These are phyloP conservation scores for Dothiorella sarmentorum DNA, from an alignment of 2,329 filamentous ascomycete genomes.

Conservation along the genomic window DNA sequence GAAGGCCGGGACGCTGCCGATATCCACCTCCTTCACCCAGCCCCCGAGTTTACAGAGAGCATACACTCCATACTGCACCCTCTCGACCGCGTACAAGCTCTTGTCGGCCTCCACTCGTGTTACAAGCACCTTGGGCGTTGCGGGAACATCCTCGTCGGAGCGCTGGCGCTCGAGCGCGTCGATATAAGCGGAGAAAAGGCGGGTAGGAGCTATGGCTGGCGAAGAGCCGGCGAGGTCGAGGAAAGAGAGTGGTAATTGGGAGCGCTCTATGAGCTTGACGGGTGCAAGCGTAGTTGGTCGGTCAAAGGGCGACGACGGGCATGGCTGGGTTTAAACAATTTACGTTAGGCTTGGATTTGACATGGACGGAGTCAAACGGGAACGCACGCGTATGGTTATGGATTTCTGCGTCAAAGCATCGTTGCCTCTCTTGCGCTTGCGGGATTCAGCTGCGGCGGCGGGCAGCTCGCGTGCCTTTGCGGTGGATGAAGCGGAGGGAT, in stretches of 20 bases:
- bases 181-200: slow-evolving; percentile 35
- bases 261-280: slow-evolving; percentile 33
- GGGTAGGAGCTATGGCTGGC: slow-evolving; percentile 24
- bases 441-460: background rate
- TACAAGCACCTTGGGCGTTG: slow-evolving; percentile 31
- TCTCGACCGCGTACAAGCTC: slow-evolving; percentile 76
- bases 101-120: slow-evolving; percentile 50
- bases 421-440: slow-evolving; percentile 14
- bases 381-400: slow-evolving; percentile 17
- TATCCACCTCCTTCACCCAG: slow-evolving; percentile 57
- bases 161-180: slow-evolving; percentile 30
- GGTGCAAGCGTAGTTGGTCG: slow-evolving; percentile 33
- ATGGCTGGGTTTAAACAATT: slow-evolving; percentile 23
- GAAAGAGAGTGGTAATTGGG: slow-evolving; percentile 37
- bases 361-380: no score
- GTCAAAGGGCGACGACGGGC: slow-evolving; percentile 29
- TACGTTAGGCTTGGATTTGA: no score
- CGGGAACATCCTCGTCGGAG: slow-evolving; percentile 1
- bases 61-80: slow-evolving; percentile 59
- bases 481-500: background rate
- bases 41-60: slow-evolving; percentile 64
- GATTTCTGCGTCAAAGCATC: background rate
- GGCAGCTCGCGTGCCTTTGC: background rate
- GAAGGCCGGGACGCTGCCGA: slow-evolving; percentile 26
- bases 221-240: slow-evolving; percentile 31